Base-by-base conservation (phyloP, 306 rosid species). In the Dryas alaskensis region DNA sequence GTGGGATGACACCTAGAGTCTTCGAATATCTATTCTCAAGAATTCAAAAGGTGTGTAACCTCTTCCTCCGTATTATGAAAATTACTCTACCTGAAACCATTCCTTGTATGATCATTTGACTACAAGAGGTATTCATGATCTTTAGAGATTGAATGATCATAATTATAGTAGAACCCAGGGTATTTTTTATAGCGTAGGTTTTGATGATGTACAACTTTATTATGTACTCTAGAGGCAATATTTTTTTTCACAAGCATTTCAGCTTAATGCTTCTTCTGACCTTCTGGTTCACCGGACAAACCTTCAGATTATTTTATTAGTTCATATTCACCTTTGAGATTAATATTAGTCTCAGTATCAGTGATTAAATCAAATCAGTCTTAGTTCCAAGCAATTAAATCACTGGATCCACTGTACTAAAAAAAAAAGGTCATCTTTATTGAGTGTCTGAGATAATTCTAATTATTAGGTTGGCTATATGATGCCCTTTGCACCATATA, bases 1-100 rank as follows among this genome's bases (percentile, higher is more conserved):
- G 98, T 65, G 99, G 99, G 83, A 94, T 94, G 92, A 94, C 99
- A 73, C 99, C 99, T 40, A 85, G 99, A 86, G 96, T 94, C 13
- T 94, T 94, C 76, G 98, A 92, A 84, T 89, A 88, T 65, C 77
- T 94, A 63, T 94, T 94, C 86, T 79, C 98, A 47, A 89, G 98
- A 81, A 90, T 94, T 69, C 99, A 94, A 69, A 94, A 94, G 99
- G 99, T 94, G 77, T 43, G 71, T 66, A 65, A 46, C 72, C 67
- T 71, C 47, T 4, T 45, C 62, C 37, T 31, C 8, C 12, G 27
- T 19, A 42, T 45, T 25, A 55, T 8, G 5, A 46, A 6, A 7
- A n/a, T 57, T 54, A n/a, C 44, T 62, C 12, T 31, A 31, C 52
- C 7, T 46, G 42, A 22, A 72, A n/a, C 50, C 59, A 19, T 17